A percentile compares a stretch with the other conserved stretches of the same genome.
phyloP scores from a whole-genome alignment of 805 yeast species.

The Clavispora vitiphila region DNA sequence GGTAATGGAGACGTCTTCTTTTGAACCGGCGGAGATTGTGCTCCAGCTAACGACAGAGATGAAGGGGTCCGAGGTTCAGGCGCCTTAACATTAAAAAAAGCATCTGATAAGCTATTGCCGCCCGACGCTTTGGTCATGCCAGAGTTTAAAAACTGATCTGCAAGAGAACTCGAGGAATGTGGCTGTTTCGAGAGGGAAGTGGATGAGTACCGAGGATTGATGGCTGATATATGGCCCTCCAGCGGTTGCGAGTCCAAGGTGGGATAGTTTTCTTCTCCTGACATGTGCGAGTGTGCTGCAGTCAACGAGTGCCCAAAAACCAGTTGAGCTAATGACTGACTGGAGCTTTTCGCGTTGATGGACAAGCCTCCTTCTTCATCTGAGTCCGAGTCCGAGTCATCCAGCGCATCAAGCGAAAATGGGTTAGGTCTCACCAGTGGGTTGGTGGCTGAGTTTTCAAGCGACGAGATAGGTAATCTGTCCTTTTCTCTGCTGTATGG shows the following conservation, averaged over 20 bases:
- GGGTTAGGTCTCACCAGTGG: conserved; percentile 5
- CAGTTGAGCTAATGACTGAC: conserved; percentile 41
- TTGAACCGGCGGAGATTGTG: conserved; percentile 20
- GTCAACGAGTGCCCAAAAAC: conserved; percentile 25
- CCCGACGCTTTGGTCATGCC: conserved; percentile 14
- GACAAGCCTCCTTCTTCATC: conserved; percentile 32
- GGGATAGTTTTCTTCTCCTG: conserved; percentile 18
- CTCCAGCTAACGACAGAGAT: conserved; percentile 6
- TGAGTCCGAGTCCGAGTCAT: conserved; percentile 16
- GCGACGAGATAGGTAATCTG: conserved; percentile 15
- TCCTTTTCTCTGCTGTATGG: conserved; percentile 3
- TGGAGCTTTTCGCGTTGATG: conserved; percentile 34
- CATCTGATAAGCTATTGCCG: conserved; percentile 7
- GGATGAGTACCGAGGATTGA: conserved; percentile 33
- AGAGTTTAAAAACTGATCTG: conserved; percentile 34
- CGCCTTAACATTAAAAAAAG: conserved; percentile 10
- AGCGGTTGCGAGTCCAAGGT: conserved; percentile 19
- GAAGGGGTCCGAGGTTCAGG: conserved; percentile 2
- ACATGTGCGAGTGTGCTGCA: conserved; percentile 4
- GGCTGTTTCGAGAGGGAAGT: conserved; percentile 39
- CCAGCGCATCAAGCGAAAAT: conserved; percentile 9
- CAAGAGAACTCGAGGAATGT: conserved; percentile 34
- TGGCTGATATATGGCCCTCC: conserved; percentile 17
- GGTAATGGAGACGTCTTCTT: conserved; percentile 37
- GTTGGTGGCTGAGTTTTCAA: conserved; percentile 14